phyloP scores from a whole-genome alignment of 2,329 filamentous ascomycete species.

The Alternaria gansuensis region DNA sequence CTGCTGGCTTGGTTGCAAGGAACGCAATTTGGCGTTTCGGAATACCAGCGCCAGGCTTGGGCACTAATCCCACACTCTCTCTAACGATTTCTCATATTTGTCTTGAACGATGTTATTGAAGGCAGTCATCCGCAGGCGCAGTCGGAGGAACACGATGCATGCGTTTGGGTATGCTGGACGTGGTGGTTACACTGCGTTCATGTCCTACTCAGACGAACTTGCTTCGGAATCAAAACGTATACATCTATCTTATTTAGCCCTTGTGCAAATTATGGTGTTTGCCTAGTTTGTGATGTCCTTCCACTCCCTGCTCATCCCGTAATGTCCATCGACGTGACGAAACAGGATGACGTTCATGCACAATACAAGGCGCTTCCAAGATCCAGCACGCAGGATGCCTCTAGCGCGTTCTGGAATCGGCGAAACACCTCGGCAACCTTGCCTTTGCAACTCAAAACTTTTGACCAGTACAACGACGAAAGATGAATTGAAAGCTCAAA shows the following conservation, averaged over 20 bases:
- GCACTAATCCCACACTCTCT: slow-evolving; percentile 28
- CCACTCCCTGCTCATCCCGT: not conserved
- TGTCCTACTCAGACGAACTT: slow-evolving; percentile 23
- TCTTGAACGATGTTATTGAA: slow-evolving; percentile 20
- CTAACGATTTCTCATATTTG: slow-evolving; percentile 30
- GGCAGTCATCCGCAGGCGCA: slow-evolving; percentile 15
- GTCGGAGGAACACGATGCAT: slow-evolving; percentile 11
- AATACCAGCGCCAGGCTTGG: slow-evolving; percentile 26
- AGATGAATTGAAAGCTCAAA: slow-evolving; percentile 14
- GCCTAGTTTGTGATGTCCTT: not conserved
- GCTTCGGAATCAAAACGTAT: slow-evolving; percentile 20
- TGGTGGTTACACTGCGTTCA: slow-evolving; percentile 21
- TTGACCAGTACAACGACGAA: slow-evolving; percentile 14
- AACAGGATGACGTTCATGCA: not conserved
- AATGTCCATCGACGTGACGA: not conserved
- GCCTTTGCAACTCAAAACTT: slow-evolving; percentile 30
- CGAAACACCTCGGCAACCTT: slow-evolving; percentile 22
- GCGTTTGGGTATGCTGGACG: slow-evolving; percentile 23
- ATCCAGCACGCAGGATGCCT: not conserved
- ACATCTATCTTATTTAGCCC: slow-evolving; percentile 8
- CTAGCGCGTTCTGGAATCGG: slow-evolving; percentile 17
- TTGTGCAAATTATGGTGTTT: not conserved
- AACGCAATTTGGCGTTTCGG: slow-evolving; percentile 26
- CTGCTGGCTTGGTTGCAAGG: slow-evolving; percentile 27
- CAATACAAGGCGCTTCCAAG: not conserved